These are phyloP conservation scores for Yamadazyma tumulicola DNA, from an alignment of 805 yeast species.

Conservation along the genomic window DNA sequence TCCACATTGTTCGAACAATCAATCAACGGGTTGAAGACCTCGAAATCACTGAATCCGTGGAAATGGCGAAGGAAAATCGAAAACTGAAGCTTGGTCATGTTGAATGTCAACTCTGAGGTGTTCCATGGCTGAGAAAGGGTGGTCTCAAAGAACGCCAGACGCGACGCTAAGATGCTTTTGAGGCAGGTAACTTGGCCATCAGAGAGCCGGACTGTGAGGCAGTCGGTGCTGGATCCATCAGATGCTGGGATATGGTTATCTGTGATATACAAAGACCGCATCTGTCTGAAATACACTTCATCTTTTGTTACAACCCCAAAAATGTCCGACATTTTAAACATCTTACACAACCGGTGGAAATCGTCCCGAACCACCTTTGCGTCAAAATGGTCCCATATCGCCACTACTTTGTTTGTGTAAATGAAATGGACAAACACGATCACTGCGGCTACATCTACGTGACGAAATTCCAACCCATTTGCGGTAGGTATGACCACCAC, in stretches of 20 bases:
- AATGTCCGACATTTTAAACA: slow-evolving; percentile 21
- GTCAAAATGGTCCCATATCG: slow-evolving; percentile 43
- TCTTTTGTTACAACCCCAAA: slow-evolving; percentile 23
- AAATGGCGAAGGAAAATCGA: slow-evolving; percentile 49
- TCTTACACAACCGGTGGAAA: slow-evolving; percentile 21
- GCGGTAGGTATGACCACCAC: slow-evolving; percentile 20
- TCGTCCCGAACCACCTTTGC: slow-evolving; percentile 24
- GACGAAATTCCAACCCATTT: slow-evolving; percentile 15
- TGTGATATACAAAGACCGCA: slow-evolving; percentile 16
- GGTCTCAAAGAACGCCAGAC: slow-evolving; percentile 65
- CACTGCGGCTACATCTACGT: slow-evolving; percentile 34
- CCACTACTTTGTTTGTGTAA: slow-evolving; percentile 46
- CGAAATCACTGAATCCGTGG: slow-evolving; percentile 49
- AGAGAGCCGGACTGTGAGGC: slow-evolving; percentile 32
- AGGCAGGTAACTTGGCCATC: slow-evolving; percentile 49
- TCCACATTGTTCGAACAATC: slow-evolving; percentile 19
- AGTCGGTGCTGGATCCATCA: not conserved
- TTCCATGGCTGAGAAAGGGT: slow-evolving; percentile 56
- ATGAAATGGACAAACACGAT: slow-evolving; percentile 41
- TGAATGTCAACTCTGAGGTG: slow-evolving; percentile 33
- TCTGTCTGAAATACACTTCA: slow-evolving; percentile 13
- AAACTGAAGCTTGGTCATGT: slow-evolving; percentile 42
- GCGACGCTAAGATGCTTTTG: slow-evolving; percentile 47
- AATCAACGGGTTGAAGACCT: slow-evolving; percentile 34
- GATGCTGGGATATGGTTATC: too few relatives aligned